Evolutionary conservation across 108 stramenopile species (phyloP).

Genomic region (Fistulifera solaris): DNA sequence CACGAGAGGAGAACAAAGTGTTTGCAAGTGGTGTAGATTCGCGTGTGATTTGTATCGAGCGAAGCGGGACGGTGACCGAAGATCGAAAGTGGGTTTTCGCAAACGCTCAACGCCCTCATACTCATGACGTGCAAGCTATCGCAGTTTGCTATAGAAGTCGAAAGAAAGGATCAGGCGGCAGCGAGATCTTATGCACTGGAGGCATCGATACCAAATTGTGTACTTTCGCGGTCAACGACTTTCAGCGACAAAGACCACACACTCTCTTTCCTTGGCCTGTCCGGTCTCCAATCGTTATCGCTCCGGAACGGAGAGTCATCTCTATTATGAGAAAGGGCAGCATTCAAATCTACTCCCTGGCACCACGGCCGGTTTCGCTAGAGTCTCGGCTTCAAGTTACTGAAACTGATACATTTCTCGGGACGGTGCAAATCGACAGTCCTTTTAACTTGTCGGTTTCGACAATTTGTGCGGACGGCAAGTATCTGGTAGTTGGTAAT

Average conservation of each 20-base stretch:
- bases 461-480: conserved; percentile 43
- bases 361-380: not conserved
- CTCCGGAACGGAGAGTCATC: conserved; percentile 36
- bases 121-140: conserved; percentile 86
- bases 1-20: conserved; percentile 59
- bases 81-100: conserved; percentile 66
- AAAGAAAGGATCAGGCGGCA: not conserved
- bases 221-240: conserved; percentile 56
- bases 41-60: conserved; percentile 74
- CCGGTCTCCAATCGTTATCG: conserved; percentile 39
- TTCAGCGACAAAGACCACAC: conserved; percentile 51
- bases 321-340: conserved; percentile 40
- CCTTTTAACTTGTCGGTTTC: conserved; percentile 42
- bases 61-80: conserved; percentile 8
- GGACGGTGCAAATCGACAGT: conserved; percentile 44
- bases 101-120: conserved; percentile 81
- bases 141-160: conserved; percentile 35
- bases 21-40: conserved; percentile 93
- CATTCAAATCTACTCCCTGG: conserved; percentile 42
- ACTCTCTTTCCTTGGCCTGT: conserved; percentile 69
- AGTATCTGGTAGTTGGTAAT: conserved; percentile 43
- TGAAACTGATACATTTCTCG: conserved; percentile 47
- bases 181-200: conserved; percentile 71
- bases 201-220: conserved; percentile 89
- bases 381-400: conserved; percentile 21